These are phyloP conservation scores for Imleria badia DNA, from an alignment of 768 basidiomycete species.

Conservation along the genomic window DNA sequence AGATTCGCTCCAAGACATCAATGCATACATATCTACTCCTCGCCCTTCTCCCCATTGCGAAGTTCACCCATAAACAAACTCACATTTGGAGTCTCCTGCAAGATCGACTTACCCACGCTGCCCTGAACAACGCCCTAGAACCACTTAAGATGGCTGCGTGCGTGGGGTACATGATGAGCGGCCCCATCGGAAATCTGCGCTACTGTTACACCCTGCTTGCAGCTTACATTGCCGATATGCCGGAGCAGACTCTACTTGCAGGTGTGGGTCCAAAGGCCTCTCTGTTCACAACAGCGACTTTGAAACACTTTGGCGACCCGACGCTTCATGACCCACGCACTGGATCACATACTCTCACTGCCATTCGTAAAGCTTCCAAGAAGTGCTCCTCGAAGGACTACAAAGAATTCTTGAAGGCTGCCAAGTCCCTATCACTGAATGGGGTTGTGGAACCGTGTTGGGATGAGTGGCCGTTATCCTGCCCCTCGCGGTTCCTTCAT, in stretches of 20 bases:
- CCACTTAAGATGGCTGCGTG: conserved; percentile 32
- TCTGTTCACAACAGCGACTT: not conserved
- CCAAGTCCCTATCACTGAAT: not conserved
- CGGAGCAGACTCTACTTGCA: not conserved
- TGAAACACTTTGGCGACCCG: not conserved
- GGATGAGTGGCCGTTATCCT: not conserved
- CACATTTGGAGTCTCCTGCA: conserved; percentile 15
- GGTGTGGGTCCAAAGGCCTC: not conserved
- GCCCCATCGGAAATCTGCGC: not conserved
- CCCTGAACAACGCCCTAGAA: conserved; percentile 27
- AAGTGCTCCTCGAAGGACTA: not conserved
- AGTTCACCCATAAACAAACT: conserved; percentile 12
- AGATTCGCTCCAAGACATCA: not conserved
- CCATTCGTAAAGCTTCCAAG: not conserved
- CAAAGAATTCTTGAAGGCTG: not conserved
- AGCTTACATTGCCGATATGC: not conserved
- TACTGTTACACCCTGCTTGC: not conserved
- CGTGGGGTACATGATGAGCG: too few relatives aligned
- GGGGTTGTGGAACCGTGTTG: not conserved
- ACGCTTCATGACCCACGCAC: not conserved
- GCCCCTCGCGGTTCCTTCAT: not conserved
- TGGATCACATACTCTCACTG: not conserved
- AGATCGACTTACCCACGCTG: too few relatives aligned
- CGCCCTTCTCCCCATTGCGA: conserved; percentile 16
- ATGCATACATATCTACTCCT: conserved; percentile 12